Evolutionary conservation across 2,329 filamentous ascomycete species (phyloP), one percentile per base, ranked within the genome.

Genomic region (Colletotrichum sp.): DNA sequence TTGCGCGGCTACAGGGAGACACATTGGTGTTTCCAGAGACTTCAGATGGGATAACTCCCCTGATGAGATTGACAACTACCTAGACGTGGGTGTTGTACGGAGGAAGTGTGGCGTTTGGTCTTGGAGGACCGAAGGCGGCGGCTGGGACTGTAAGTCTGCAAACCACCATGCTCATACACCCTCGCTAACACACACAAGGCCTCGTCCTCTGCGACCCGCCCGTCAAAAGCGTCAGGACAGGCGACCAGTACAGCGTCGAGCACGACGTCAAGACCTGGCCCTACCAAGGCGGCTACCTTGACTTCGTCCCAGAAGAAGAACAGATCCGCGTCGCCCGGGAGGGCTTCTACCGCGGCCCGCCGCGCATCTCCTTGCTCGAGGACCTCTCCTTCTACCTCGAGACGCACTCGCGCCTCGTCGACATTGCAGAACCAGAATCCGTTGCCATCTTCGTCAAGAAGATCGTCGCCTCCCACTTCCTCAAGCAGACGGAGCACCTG

Each of bases 201-300:
- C 72, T 81, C 8, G 72, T 81, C 0, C 71, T 81, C 3, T 79
- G 77, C 69, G 80, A 81, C 21, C 80, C 80, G 6, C 78, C 79
- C 6, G 74, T 81, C 24, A 75, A 63, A 15, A 68, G 72, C 18
- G 77, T 81, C 21, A 70, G 77, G 28, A 78, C 78, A 3, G 79
- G 78, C 8, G 60, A 71, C 8, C 77, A 68, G 8, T 80, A 80
- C 70, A 69, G 59, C 12, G 67, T 71, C 4, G 52, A 68, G 4
- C 69, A 72, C 44, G n/a, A 21, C 12, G 78, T 80, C 63, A 77
- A 76, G 52, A 77, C 78, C 3, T 39, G 55, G 59, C 74, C 78
- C 4, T 80, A 80, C 64, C 78, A 81, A 49, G 78, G 79, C 24
- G 80, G 80, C 39, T 81, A 81, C 57, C 70, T 80, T 26, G 80